A percentile compares a stretch with the other conserved stretches of the same genome.
These are phyloP conservation scores for Quercus bicolor DNA, from an alignment of 306 rosid species.

Conservation along the genomic window DNA sequence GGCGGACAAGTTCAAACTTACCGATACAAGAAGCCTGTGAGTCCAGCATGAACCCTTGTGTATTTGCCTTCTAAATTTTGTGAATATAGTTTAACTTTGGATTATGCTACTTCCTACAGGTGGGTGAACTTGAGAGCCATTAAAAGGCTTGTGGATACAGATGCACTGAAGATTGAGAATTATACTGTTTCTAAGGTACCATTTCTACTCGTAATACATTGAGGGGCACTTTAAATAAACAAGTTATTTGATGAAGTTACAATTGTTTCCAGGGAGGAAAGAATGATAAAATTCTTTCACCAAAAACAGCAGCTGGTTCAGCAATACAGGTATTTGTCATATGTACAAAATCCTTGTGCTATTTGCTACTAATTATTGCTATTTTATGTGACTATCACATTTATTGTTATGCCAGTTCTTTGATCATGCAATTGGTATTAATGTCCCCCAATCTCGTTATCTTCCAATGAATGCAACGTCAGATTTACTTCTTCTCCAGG, in stretches of 20 bases:
- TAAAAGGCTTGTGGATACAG: constrained; percentile 50
- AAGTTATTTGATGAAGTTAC: constrained; percentile 21
- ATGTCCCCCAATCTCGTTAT: constrained; percentile 53
- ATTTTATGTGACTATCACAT: constrained; percentile 10
- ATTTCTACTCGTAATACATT: neutral
- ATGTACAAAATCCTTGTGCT: neutral
- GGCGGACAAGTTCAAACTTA: constrained; percentile 50
- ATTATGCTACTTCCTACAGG: constrained; percentile 29
- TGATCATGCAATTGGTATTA: constrained; percentile 47
- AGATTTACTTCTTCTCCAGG: constrained; percentile 64
- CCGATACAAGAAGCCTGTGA: constrained; percentile 61
- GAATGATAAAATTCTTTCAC: constrained; percentile 31
- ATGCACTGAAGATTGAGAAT: constrained; percentile 37
- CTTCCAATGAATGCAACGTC: constrained; percentile 55
- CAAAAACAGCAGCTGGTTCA: constrained; percentile 41
- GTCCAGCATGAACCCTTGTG: constrained; percentile 28
- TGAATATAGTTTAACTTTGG: neutral
- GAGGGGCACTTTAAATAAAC: constrained; percentile 5
- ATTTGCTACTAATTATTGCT: constrained; percentile 5
- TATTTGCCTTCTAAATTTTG: constrained; percentile 12
- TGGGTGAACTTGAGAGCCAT: constrained; percentile 61
- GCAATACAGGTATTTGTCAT: constrained; percentile 41
- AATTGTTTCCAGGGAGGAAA: constrained; percentile 35
- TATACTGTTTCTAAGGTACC: constrained; percentile 41
- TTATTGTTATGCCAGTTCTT: constrained; percentile 45